Conservation (phyloP, 78 protist genomes). For the Dictyostelium capitatum region DNA sequence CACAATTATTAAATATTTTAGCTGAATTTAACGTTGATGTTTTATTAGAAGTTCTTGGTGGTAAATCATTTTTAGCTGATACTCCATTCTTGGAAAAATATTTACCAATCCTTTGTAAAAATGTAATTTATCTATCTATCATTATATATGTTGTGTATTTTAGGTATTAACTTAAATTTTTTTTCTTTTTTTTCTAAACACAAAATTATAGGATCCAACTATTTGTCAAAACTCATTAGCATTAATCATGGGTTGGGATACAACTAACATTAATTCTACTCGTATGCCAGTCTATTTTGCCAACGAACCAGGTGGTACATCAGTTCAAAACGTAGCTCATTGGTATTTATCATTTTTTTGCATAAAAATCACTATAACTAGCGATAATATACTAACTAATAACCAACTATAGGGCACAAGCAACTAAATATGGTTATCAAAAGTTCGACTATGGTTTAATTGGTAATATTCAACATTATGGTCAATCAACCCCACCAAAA, state of each 20-base stretch:
- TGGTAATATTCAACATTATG: constrained; percentile 64
- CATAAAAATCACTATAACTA: too few relatives aligned
- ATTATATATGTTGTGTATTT: not conserved
- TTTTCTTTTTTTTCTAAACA: not conserved
- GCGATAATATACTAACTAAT: too few relatives aligned
- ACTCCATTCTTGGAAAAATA: constrained; percentile 63
- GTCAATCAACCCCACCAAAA: constrained; percentile 45
- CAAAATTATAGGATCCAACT: constrained; percentile 8
- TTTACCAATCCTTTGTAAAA: constrained; percentile 51
- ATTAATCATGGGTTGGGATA: constrained; percentile 73
- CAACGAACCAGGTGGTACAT: constrained; percentile 86
- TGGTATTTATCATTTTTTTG: too few relatives aligned
- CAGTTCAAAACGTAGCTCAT: constrained; percentile 80
- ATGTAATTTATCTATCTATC: constrained; percentile 5
- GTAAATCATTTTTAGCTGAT: constrained; percentile 65
- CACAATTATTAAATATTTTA: constrained; percentile 41
- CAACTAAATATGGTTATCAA: constrained; percentile 60
- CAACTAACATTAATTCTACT: constrained; percentile 46
- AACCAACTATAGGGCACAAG: constrained; percentile 7
- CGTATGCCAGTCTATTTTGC: constrained; percentile 70
- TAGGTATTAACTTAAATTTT: too few relatives aligned
- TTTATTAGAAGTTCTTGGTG: constrained; percentile 75
- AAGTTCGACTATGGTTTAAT: constrained; percentile 50
- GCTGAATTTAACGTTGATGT: constrained; percentile 55
- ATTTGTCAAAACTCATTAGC: constrained; percentile 57